Evolutionary conservation across 192 early-diverging fungal genomes (phyloP), one percentile per base, ranked within the genome.

Genomic region (Coemansia sp.): DNA sequence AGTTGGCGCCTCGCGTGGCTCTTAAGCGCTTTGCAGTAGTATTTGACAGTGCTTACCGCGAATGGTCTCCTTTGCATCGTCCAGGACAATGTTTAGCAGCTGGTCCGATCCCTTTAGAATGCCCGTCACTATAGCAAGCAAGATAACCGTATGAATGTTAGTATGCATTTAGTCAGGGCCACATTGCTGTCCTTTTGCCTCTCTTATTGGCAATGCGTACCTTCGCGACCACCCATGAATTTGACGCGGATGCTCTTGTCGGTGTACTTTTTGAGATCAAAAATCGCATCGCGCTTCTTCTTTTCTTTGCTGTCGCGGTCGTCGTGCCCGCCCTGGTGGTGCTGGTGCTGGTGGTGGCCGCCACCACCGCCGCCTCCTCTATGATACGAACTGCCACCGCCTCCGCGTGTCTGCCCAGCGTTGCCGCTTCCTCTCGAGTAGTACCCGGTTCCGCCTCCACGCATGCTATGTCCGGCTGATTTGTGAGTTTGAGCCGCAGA

Each of bases 201-300:
- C 25, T 6, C 51, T 54, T 5, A 31, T n/a, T 8, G 17, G 22
- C 20, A 20, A n/a, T 36, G 39, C 41, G 42, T 80, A 96, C 95
- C 95, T 90, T 99, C 94, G 43, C 96, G 86, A 41, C 94, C 95
- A 32, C 93, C 95, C 60, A 88, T 91, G 80, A 95, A 98, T 85
- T 98, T 93, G 47, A 97, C 94, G 35, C 89, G 87, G 56, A 99
- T 90, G 60, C 89, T 84, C 77, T 97, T 95, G 67, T 99, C 90
- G 83, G 90, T 87, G 85, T 98, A 96, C 84, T 96, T 97, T 36
- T 89, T 84, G 37, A 97, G 87, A 74, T 99, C 96, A 45, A 99
- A 85, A 70, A 99, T 98, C 15, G 89, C 87, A 71, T 98, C 94
- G 83, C 95, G 90, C 82, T 91, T 91, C 64, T 86, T 87, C 64